Evolutionary conservation across 805 yeast species (phyloP), one percentile per base, ranked within the genome.

Genomic region (Teunomyces gatunensis): DNA sequence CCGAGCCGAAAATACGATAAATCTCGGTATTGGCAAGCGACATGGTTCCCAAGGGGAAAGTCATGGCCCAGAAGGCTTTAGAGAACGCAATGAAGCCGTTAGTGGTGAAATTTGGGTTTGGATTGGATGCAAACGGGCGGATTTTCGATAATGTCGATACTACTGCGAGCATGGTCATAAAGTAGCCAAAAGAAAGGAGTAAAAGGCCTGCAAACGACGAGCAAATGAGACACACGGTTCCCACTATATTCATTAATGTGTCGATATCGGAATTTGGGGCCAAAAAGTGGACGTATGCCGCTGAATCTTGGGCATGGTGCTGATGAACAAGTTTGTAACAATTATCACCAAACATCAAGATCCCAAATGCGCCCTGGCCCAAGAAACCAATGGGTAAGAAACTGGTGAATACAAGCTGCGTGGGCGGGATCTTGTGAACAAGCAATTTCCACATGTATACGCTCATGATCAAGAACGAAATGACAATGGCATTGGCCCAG

Each of bases 31-130:
- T 75, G 2, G 89, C 80, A 11, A 85, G 61, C 0, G 85, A 73
- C 84, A 87, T 51, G 6, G 68, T 88, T 2, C 96, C 97, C 56
- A 89, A 58, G 3, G 96, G 97, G 83, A 90, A 90, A 53, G 96
- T 87, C 73, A 87, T 79, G 13, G 90, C 83, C 96, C 96, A 87
- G 81, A 58, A 63, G 1, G 60, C 58, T 12, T 54, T 52, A 42
- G 50, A 56, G 44, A 61, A 63, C 42, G 39, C 45, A 32, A 63
- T 52, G 33, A 54, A 44, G 28, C 32, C 39, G 27, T 52, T 47
- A 49, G 61, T 63, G 6, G 61, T 47, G 35, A 51, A 53, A 4
- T 40, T 34, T 0, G 54, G 46, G 54, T 67, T 67, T 11, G 64
- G 64, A 17, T 57, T 57, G 27, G 51, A 52, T 10, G 74, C 61